Conservation (phyloP, 768 basidiomycete species). For the Chlorophyllum brunneum region DNA sequence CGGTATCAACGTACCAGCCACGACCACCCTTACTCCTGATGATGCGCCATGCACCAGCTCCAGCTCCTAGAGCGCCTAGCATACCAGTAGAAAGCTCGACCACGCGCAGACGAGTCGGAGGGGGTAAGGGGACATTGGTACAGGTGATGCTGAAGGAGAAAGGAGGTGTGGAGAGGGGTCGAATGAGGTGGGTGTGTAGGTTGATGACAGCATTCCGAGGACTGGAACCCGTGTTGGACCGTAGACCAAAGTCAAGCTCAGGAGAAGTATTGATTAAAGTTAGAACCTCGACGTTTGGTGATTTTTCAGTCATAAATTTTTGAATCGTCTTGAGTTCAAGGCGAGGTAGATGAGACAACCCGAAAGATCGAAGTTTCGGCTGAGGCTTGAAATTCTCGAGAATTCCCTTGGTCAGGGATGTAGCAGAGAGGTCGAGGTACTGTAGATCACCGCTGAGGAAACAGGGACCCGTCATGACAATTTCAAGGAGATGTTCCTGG, state of each 20-base stretch:
- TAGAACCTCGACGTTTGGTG: slow-evolving; percentile 79
- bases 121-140: slow-evolving; percentile 29
- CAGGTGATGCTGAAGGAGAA: slow-evolving; percentile 56
- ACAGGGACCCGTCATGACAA: slow-evolving; percentile 74
- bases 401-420: slow-evolving; percentile 61
- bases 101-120: slow-evolving; percentile 77
- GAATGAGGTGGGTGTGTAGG: slow-evolving; percentile 74
- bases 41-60: slow-evolving; percentile 83
- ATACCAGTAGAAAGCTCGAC: slow-evolving; percentile 78
- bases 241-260: slow-evolving; percentile 59
- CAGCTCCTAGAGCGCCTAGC: slow-evolving; percentile 69
- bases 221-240: slow-evolving; percentile 37
- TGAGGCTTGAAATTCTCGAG: slow-evolving; percentile 57
- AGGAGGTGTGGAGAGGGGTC: slow-evolving; percentile 76
- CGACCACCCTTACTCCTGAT: slow-evolving; percentile 90
- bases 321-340: slow-evolving; percentile 64
- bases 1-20: slow-evolving; percentile 93
- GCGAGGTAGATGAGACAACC: slow-evolving; percentile 79
- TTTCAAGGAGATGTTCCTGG: slow-evolving; percentile 57
- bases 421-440: slow-evolving; percentile 89
- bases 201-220: slow-evolving; percentile 66
- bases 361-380: slow-evolving; percentile 78
- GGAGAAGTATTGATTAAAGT: slow-evolving; percentile 76
- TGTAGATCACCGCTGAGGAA: slow-evolving; percentile 70
- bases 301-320: slow-evolving; percentile 63